A percentile compares a stretch with the other conserved stretches of the same genome.
Conservation (phyloP, 305 asterid species). For the Fraxinus sp. region DNA sequence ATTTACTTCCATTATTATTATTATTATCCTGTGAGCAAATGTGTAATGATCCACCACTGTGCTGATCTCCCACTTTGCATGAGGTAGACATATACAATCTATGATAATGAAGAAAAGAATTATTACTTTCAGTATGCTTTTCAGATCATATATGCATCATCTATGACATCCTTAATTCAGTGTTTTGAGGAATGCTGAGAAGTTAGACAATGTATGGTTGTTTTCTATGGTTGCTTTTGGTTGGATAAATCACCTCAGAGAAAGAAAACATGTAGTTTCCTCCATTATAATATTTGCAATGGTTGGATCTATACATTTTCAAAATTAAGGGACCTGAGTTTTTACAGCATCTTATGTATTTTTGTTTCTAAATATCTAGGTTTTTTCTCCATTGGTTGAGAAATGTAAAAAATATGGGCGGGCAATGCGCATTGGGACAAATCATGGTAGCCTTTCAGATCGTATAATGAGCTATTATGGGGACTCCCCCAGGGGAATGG, state of each 20-base stretch:
- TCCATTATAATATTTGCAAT: neutral
- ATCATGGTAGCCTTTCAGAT: slow-evolving; percentile 99
- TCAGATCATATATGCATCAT: neutral
- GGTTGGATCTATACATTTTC: neutral
- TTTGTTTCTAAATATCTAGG: slow-evolving; percentile 42
- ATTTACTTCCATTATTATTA: neutral
- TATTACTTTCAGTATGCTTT: slow-evolving; percentile 3
- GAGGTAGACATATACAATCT: neutral
- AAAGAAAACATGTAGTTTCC: neutral
- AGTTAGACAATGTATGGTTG: neutral
- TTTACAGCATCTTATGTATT: slow-evolving; percentile 10
- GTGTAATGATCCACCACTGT: neutral
- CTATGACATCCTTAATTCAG: neutral
- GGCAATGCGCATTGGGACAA: slow-evolving; percentile 97
- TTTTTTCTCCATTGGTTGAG: slow-evolving; percentile 94
- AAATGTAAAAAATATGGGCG: slow-evolving; percentile 93
- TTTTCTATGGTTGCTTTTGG: neutral
- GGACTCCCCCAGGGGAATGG: slow-evolving; percentile 99
- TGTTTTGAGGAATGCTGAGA: neutral
- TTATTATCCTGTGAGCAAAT: neutral
- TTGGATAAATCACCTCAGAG: neutral
- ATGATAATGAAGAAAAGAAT: neutral
- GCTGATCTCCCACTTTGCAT: neutral
- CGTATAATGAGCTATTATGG: slow-evolving; percentile 98
- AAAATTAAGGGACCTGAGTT: neutral